Evolutionary conservation across 352 stramenopile species (phyloP).

Genomic region (Pythium guiyangense): DNA sequence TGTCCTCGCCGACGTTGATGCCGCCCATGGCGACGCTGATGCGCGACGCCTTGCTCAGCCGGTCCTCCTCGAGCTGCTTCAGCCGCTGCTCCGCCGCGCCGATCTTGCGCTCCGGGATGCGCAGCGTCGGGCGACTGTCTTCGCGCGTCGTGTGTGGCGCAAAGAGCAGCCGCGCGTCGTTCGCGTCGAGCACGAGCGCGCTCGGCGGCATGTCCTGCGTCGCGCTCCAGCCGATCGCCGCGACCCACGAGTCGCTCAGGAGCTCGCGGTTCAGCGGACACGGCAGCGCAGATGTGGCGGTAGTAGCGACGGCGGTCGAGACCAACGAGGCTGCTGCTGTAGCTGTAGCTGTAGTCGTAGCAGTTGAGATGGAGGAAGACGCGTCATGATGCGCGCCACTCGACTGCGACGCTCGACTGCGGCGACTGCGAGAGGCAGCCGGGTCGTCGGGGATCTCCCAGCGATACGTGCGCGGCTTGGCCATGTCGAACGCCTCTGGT

Average conservation of each 20-base stretch:
- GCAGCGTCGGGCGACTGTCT: constrained; percentile 71
- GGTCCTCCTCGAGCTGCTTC: constrained; percentile 70
- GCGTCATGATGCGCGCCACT: background rate
- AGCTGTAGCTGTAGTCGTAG: too few species aligned
- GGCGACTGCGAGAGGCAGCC: too few species aligned
- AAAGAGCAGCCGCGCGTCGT: constrained; percentile 1
- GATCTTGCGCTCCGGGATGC: constrained; percentile 79
- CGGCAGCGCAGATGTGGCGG: too few species aligned
- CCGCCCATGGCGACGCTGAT: constrained; percentile 81
- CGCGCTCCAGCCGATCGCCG: constrained; percentile 1
- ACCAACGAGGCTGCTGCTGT: too few species aligned
- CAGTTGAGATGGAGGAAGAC: too few species aligned
- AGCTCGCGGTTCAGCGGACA: constrained; percentile 14
- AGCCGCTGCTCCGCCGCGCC: constrained; percentile 69
- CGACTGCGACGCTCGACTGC: constrained; percentile 13
- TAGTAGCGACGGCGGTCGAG: too few species aligned
- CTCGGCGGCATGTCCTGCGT: constrained; percentile 1
- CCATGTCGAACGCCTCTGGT: constrained; percentile 57
- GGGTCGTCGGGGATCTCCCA: too few species aligned
- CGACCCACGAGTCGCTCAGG: background rate
- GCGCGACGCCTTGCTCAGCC: constrained; percentile 73
- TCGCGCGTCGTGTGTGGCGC: constrained; percentile 16
- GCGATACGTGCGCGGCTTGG: constrained; percentile 65
- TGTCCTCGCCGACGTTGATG: constrained; percentile 74
- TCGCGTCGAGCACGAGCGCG: constrained; percentile 1